Evolutionary conservation across 768 basidiomycete species (phyloP).

Genomic region (Xerocomellus intermedius): DNA sequence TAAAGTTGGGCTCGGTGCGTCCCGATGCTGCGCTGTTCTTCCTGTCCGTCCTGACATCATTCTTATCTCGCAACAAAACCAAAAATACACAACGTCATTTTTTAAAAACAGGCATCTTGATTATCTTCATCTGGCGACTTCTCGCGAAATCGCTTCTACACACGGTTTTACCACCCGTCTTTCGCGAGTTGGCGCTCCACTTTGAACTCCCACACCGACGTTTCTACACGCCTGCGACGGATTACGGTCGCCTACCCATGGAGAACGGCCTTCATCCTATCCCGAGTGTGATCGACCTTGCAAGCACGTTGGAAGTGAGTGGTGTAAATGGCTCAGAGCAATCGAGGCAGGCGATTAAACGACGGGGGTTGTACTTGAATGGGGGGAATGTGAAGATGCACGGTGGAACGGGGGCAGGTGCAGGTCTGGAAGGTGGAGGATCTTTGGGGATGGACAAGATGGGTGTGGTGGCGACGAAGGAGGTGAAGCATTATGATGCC

Average conservation of each 20-base stretch:
- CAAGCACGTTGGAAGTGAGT: conserved; percentile 40
- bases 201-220: conserved; percentile 78
- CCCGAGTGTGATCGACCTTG: conserved; percentile 84
- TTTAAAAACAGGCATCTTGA: conserved; percentile 55
- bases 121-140: conserved; percentile 87
- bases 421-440: conserved; percentile 23
- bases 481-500: conserved; percentile 77
- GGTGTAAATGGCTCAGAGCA: conserved; percentile 39
- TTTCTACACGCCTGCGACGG: conserved; percentile 90
- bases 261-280: conserved; percentile 65
- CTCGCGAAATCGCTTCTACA: conserved; percentile 78
- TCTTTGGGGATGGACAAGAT: conserved; percentile 34
- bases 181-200: conserved; percentile 67
- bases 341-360: conserved; percentile 32
- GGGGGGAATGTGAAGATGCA: conserved; percentile 4
- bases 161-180: conserved; percentile 75
- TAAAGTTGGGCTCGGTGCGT: conserved; percentile 44
- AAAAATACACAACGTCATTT: neutral
- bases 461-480: neutral
- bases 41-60: neutral
- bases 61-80: neutral
- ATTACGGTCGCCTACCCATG: conserved; percentile 69
- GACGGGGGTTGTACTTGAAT: conserved; percentile 16
- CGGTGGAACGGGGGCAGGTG: conserved; percentile 29
- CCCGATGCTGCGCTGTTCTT: neutral